phyloP scores from a whole-genome alignment of 768 basidiomycete species.

The Mycena galericulata region DNA sequence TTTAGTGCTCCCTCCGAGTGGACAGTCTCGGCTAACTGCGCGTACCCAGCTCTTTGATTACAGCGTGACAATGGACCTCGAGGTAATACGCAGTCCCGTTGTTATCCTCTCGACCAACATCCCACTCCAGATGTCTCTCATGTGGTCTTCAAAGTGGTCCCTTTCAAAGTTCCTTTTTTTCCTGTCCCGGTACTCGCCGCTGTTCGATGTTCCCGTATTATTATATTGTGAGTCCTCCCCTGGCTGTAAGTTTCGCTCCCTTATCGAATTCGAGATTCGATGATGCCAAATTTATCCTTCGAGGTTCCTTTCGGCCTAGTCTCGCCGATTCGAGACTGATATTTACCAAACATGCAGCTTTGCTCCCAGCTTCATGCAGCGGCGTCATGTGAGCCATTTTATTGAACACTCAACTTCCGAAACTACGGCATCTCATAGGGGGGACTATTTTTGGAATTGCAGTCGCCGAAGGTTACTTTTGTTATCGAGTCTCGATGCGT shows the following conservation, averaged over 20 bases:
- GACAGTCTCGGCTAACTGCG: not conserved
- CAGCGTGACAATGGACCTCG: slow-evolving; percentile 21
- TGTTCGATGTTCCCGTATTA: slow-evolving; percentile 29
- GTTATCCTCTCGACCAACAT: not conserved
- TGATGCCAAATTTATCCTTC: slow-evolving; percentile 11
- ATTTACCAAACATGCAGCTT: slow-evolving; percentile 2
- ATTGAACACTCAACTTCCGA: not conserved
- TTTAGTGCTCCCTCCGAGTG: not conserved
- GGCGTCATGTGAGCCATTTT: slow-evolving; percentile 20
- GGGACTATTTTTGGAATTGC: slow-evolving; percentile 30
- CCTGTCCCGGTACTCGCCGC: slow-evolving; percentile 30
- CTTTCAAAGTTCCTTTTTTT: slow-evolving; percentile 28
- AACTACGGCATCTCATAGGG: not conserved
- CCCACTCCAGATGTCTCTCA: slow-evolving; percentile 15
- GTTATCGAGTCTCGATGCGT: not conserved
- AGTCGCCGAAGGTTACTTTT: slow-evolving; percentile 18
- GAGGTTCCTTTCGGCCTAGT: not conserved
- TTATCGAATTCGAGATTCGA: slow-evolving; percentile 20
- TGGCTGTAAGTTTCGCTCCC: not conserved
- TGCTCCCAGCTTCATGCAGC: slow-evolving; percentile 27
- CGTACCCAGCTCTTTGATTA: slow-evolving; percentile 29
- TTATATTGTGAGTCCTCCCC: slow-evolving; percentile 21
- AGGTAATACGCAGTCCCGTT: slow-evolving; percentile 1
- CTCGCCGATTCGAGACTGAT: slow-evolving; percentile 5
- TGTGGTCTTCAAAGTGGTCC: slow-evolving; percentile 28